phyloP scores from a whole-genome alignment of 768 basidiomycete genomes.

The Kwoniella shandongensis region DNA sequence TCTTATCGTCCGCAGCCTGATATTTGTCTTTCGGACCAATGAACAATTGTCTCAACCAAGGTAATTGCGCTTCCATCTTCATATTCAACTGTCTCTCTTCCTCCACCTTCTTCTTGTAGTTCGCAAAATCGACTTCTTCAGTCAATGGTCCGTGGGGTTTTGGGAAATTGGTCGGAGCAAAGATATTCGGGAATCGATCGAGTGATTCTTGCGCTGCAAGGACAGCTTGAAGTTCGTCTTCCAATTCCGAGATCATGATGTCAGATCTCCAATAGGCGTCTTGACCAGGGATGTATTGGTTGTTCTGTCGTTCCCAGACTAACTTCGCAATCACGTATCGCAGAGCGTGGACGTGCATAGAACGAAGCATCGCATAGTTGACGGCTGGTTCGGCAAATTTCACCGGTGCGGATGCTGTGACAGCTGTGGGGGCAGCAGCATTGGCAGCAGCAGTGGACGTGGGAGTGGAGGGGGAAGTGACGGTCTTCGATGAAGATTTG shows the following conservation, averaged over 20 bases:
- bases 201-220: conserved; percentile 36
- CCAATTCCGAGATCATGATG: conserved; percentile 35
- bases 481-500: too few relatives aligned
- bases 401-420: too few relatives aligned
- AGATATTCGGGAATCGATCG: conserved; percentile 32
- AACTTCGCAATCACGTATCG: conserved; percentile 39
- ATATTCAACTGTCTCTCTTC: conserved; percentile 12
- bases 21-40: conserved; percentile 44
- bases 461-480: not conserved
- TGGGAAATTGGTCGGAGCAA: conserved; percentile 27
- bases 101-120: conserved; percentile 13
- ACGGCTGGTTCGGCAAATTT: too few relatives aligned
- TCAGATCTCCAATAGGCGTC: conserved; percentile 39
- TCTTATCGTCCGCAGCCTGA: conserved; percentile 31
- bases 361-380: conserved; percentile 38
- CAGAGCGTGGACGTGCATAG: conserved; percentile 32
- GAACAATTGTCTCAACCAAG: conserved; percentile 41
- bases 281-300: conserved; percentile 33
- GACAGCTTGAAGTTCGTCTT: conserved; percentile 32
- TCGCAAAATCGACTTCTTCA: conserved; percentile 31
- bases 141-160: conserved; percentile 38
- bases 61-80: conserved; percentile 26
- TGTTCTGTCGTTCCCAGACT: conserved; percentile 39
- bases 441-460: too few relatives aligned
- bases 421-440: too few relatives aligned